A percentile compares a stretch with the other conserved stretches of the same genome.
phyloP scores from a whole-genome alignment of 176 grass and related monocot genomes.

The Raddia guianensis region DNA sequence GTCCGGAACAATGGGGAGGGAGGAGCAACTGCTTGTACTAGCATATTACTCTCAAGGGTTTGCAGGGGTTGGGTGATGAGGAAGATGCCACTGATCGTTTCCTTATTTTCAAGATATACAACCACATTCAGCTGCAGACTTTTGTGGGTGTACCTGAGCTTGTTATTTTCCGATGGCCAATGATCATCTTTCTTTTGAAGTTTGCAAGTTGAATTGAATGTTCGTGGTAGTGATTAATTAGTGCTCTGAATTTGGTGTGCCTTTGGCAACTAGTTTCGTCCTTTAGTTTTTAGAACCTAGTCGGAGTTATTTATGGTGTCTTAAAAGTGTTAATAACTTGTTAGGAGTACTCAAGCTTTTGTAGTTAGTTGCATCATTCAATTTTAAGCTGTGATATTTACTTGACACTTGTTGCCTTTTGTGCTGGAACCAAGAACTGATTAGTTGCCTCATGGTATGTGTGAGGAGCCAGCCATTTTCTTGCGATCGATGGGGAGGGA shows the following conservation, averaged over 20 bases:
- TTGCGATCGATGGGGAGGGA: too few species aligned
- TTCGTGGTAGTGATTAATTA: too few species aligned
- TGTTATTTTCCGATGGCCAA: constrained; percentile 37
- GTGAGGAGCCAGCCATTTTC: too few species aligned
- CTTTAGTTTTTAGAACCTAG: too few species aligned
- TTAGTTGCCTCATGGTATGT: too few species aligned
- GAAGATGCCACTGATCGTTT: background rate
- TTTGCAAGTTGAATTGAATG: too few species aligned
- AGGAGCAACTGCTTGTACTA: constrained; percentile 47
- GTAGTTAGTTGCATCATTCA: background rate
- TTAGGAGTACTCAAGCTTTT: background rate
- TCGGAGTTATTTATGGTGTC: background rate
- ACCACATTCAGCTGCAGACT: background rate
- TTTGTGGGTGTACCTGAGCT: constrained; percentile 53
- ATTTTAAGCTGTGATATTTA: too few species aligned
- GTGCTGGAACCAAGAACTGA: too few species aligned
- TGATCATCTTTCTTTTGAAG: background rate
- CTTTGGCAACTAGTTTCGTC: too few species aligned
- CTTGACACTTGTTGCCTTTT: too few species aligned
- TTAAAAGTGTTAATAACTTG: background rate
- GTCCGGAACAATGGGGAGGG: constrained; percentile 47
- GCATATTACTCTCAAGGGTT: background rate
- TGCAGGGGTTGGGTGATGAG: constrained; percentile 24
- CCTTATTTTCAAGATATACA: background rate
- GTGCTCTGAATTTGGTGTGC: too few species aligned